Percentiles rank a stretch among this genome's conserved stretches.
These are phyloP conservation scores for Nymphaea thermarum DNA, from an alignment of 164 flowering plant species.

Conservation along the genomic window DNA sequence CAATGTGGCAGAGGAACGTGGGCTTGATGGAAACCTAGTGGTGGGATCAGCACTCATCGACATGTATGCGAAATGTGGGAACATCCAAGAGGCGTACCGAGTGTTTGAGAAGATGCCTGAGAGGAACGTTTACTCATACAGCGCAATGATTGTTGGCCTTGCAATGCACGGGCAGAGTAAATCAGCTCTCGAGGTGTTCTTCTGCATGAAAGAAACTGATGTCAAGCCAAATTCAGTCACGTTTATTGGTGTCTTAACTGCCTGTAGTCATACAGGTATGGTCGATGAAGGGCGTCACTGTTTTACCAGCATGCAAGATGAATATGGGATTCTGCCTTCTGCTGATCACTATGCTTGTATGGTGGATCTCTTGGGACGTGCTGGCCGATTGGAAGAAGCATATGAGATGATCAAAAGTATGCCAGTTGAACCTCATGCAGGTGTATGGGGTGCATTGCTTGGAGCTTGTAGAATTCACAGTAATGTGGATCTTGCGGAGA, in stretches of 20 bases:
- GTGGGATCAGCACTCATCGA: constrained; percentile 22
- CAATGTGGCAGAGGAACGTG: constrained; percentile 8
- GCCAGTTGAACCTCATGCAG: constrained; percentile 16
- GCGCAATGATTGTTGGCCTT: constrained; percentile 16
- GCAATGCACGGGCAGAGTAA: constrained; percentile 19
- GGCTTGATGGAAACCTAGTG: constrained; percentile 8
- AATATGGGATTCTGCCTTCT: constrained; percentile 11
- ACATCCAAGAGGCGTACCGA: constrained; percentile 11
- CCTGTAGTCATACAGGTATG: constrained; percentile 20
- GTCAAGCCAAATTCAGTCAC: constrained; percentile 17
- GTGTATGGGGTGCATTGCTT: constrained; percentile 24
- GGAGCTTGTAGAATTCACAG: constrained; percentile 20
- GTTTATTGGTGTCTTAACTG: constrained; percentile 19
- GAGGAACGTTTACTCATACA: constrained; percentile 15
- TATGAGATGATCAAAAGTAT: constrained; percentile 8
- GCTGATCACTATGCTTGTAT: constrained; percentile 20
- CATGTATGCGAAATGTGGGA: constrained; percentile 23
- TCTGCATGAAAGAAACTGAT: constrained; percentile 10
- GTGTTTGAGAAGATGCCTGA: constrained; percentile 13
- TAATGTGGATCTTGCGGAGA: constrained; percentile 15
- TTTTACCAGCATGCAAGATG: constrained; percentile 14
- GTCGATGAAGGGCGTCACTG: constrained; percentile 12
- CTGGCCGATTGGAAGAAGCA: constrained; percentile 20
- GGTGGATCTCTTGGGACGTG: constrained; percentile 21
- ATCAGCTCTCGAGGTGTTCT: constrained; percentile 13